Base-by-base conservation (phyloP, 495 filamentous ascomycete genomes). In the Parathielavia hyrcaniae region DNA sequence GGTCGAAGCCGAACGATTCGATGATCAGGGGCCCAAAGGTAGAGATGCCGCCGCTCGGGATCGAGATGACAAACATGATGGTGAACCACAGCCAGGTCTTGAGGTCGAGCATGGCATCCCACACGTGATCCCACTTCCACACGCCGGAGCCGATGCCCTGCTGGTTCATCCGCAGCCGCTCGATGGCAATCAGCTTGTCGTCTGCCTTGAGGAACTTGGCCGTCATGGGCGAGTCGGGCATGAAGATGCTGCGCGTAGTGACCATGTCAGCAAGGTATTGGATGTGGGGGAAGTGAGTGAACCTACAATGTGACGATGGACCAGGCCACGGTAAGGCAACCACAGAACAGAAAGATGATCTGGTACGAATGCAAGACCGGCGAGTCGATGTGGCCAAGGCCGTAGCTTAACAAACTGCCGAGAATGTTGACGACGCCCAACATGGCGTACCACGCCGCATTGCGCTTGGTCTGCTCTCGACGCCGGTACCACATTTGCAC, bases 131-230 rank as follows among this genome's bases (percentile, higher is more conserved):
- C 46, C 46, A 49, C 46, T 49, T 49, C 46, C 46, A 49, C 9
- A 49, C 46, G 13, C 46, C 46, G 19, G 46, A 32, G 46, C 3
- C 46, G 8, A 49, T 49, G 13, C 46, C 46, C 46, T 49, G 46
- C n/a, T 49, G 46, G 30, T 49, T 49, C 46, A 49, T 49, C 22
- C 46, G 46, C 26, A 49, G 46, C 4, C 46, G 46, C 17, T 49
- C 46, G 46, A 49, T 49, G 26, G 46, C 46, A 35, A 49, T 49
- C 46, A 49, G 46, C 30, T 49, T 49, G 46, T 49, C 46, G 46
- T 49, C 46, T 10, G 9, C 14, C 46, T 49, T 49, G 13, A 49
- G 30, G n/a, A 49, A 49, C 30, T 49, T 49, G 0, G 46, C 46
- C 1, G 46, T 49, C 46, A 49, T 49, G 26, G 46, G 46, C 14